phyloP scores from a whole-genome alignment of 2,329 filamentous ascomycete genomes.

The Nemania sp. region DNA sequence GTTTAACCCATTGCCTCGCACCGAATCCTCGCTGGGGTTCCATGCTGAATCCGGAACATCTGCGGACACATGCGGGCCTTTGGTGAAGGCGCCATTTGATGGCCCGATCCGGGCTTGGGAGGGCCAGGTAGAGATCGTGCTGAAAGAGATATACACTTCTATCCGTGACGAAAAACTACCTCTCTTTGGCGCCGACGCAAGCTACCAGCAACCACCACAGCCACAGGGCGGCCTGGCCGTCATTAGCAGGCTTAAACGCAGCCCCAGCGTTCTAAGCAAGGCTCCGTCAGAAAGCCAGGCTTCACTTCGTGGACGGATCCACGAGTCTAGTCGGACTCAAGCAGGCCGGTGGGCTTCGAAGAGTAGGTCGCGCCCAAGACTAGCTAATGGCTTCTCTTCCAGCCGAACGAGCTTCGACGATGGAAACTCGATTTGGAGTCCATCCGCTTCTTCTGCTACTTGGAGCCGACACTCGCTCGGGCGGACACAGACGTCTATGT shows the following conservation, averaged over 20 bases:
- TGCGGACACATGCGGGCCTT: conserved; percentile 66
- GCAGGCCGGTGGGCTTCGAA: conserved; percentile 81
- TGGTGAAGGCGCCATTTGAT: conserved; percentile 77
- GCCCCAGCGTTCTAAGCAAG: conserved; percentile 90
- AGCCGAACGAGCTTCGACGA: conserved; percentile 95
- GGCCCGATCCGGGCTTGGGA: conserved; percentile 83
- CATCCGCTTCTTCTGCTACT: conserved; percentile 79
- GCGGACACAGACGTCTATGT: conserved; percentile 88
- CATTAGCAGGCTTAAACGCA: conserved; percentile 77
- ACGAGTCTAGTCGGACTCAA: conserved; percentile 56
- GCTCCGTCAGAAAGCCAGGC: conserved; percentile 80
- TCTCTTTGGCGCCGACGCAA: conserved; percentile 70
- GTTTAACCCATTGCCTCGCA: conserved; percentile 54
- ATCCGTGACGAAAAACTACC: conserved; percentile 88
- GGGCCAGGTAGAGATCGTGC: conserved; percentile 81
- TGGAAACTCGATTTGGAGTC: conserved; percentile 86
- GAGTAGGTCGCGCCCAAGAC: conserved; percentile 78
- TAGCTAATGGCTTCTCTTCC: conserved; percentile 82
- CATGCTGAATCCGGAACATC: conserved; percentile 39
- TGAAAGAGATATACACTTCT: conserved; percentile 89
- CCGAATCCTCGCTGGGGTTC: conserved; percentile 47
- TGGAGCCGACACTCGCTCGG: conserved; percentile 95
- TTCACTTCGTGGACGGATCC: conserved; percentile 70
- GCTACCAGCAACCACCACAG: conserved; percentile 46
- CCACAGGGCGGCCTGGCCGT: conserved; percentile 71